Conservation (phyloP, 768 basidiomycete genomes). For the Ramaria sp. region DNA sequence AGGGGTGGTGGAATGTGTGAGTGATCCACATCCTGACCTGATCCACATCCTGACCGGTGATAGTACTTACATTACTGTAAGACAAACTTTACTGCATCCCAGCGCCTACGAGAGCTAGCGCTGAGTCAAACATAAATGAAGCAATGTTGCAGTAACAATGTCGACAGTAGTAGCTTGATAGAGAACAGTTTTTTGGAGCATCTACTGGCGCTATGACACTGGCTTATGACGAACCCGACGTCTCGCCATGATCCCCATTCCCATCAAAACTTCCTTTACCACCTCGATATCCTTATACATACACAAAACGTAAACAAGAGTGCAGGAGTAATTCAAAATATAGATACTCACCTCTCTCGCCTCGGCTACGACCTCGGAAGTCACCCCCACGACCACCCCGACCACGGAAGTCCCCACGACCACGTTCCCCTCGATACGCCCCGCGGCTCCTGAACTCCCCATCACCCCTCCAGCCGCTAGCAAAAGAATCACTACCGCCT, state of each 20-base stretch:
- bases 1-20: no score
- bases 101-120: no score
- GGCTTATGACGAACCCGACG: neutral
- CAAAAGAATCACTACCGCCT: conserved; percentile 19
- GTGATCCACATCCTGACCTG: no score
- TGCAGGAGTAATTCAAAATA: neutral
- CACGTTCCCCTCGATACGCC: conserved; percentile 13
- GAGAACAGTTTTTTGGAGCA: no score
- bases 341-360: conserved; percentile 31
- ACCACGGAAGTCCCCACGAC: conserved; percentile 31
- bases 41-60: no score
- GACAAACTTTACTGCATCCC: no score
- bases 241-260: neutral
- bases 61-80: no score
- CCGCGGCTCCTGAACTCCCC: conserved; percentile 15
- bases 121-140: no score
- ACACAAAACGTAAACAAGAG: neutral
- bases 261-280: conserved; percentile 1
- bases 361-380: conserved; percentile 32
- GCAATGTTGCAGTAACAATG: no score
- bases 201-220: no score
- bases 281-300: conserved; percentile 4
- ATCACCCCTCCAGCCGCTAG: conserved; percentile 13
- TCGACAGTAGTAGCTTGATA: no score
- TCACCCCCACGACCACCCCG: conserved; percentile 33